phyloP scores from a whole-genome alignment of 2,329 filamentous ascomycete species.

The Trichothecium sympodiale region DNA sequence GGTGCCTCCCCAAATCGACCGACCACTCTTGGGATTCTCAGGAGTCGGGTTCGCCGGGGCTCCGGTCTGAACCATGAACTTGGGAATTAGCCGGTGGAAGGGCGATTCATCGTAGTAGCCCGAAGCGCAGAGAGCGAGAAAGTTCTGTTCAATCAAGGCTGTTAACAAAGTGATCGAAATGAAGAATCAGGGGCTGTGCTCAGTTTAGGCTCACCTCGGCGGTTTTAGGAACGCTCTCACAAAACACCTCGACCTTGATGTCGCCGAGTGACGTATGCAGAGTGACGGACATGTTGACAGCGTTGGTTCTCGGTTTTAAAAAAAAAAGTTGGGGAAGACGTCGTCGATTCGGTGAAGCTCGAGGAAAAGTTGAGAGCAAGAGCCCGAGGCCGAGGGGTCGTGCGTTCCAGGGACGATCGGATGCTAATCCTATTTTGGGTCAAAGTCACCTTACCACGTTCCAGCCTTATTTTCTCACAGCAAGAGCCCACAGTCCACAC shows the following conservation, averaged over 20 bases:
- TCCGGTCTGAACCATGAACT: conserved; percentile 73
- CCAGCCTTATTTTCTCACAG: too few species aligned
- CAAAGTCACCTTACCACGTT: too few species aligned
- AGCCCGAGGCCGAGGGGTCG: too few species aligned
- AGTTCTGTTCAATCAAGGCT: conserved; percentile 47
- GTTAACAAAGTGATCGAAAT: conserved; percentile 2
- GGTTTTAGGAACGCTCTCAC: conserved; percentile 86
- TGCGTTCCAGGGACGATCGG: too few species aligned
- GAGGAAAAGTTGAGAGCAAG: too few species aligned
- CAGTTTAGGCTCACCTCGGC: conserved; percentile 49
- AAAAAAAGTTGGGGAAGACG: too few species aligned
- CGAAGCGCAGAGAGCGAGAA: conserved; percentile 75
- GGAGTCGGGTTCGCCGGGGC: conserved; percentile 44
- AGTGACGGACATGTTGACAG: conserved; percentile 53
- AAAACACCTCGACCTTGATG: conserved; percentile 93
- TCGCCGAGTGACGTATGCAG: conserved; percentile 84
- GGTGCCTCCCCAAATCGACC: conserved; percentile 60
- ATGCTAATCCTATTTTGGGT: too few species aligned
- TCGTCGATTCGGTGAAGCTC: too few species aligned
- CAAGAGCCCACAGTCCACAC: too few species aligned
- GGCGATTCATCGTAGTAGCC: conserved; percentile 64
- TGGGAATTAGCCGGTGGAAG: conserved; percentile 70
- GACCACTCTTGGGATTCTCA: conserved; percentile 55
- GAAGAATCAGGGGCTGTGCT: neutral
- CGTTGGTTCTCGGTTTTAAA: too few species aligned